These are phyloP conservation scores for Ceratobasidium sp. DNA, from an alignment of 1,284 basidiomycete genomes.

Conservation along the genomic window DNA sequence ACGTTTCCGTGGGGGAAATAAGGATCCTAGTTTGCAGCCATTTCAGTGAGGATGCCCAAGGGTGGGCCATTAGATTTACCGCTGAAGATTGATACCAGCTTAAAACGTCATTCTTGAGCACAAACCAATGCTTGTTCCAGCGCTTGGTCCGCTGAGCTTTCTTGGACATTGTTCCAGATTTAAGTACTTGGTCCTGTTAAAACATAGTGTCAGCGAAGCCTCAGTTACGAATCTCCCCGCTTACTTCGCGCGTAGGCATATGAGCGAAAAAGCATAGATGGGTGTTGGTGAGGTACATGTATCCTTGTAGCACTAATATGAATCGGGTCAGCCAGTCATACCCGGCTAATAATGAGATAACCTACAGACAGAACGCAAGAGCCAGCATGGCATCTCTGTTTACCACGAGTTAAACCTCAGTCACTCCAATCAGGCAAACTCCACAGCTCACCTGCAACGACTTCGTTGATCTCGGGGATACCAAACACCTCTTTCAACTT, in stretches of 20 bases:
- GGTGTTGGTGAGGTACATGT: constrained; percentile 92
- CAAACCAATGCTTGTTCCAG: constrained; percentile 92
- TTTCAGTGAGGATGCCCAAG: not conserved
- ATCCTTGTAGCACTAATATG: constrained; percentile 84
- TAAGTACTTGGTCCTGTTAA: constrained; percentile 79
- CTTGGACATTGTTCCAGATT: constrained; percentile 84
- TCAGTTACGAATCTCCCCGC: constrained; percentile 38
- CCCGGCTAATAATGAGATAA: constrained; percentile 42
- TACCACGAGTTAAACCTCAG: constrained; percentile 41
- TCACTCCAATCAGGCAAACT: not conserved
- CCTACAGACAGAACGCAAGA: constrained; percentile 84
- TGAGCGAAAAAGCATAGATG: constrained; percentile 98
- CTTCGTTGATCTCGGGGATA: constrained; percentile 77
- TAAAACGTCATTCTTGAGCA: constrained; percentile 89
- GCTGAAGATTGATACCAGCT: constrained; percentile 95
- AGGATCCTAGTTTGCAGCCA: constrained; percentile 66
- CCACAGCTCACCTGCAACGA: constrained; percentile 69
- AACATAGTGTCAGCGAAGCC: not conserved
- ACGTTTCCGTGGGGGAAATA: constrained; percentile 97
- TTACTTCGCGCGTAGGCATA: constrained; percentile 84
- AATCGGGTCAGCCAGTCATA: constrained; percentile 13
- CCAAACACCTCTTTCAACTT: constrained; percentile 88
- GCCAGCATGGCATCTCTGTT: constrained; percentile 85
- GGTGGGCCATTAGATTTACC: constrained; percentile 54
- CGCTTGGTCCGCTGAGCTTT: constrained; percentile 85